These are phyloP conservation scores for Solanum dulcamara DNA, from an alignment of 257 asterid species.

Conservation along the genomic window DNA sequence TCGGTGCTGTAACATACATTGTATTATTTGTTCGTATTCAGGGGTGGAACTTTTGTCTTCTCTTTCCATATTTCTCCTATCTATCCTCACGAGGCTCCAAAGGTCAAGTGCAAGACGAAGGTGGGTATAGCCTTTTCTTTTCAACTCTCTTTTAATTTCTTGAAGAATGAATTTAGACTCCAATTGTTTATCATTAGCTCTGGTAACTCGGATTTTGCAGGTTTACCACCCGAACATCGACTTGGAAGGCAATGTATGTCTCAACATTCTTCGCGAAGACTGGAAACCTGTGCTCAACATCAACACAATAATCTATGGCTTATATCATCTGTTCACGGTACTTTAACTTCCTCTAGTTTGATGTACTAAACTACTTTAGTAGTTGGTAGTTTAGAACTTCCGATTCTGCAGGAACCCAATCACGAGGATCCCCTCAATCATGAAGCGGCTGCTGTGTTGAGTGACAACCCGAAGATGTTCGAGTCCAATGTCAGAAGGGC, in stretches of 20 bases:
- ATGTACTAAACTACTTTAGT: not conserved
- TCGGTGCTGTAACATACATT: not conserved
- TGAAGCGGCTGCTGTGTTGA: conserved; percentile 82
- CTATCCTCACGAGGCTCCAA: conserved; percentile 96
- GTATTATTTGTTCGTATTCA: conserved; percentile 9
- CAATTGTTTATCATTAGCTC: not conserved
- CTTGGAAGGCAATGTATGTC: conserved; percentile 93
- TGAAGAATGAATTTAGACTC: not conserved
- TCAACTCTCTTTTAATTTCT: not conserved
- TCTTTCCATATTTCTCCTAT: conserved; percentile 84
- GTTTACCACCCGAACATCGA: conserved; percentile 97
- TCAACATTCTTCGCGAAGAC: conserved; percentile 97
- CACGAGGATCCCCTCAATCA: conserved; percentile 93
- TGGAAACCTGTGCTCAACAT: conserved; percentile 98
- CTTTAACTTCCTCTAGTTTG: not conserved
- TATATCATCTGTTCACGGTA: conserved; percentile 93
- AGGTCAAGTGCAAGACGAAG: conserved; percentile 98
- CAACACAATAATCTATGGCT: conserved; percentile 74
- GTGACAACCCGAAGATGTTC: conserved; percentile 76
- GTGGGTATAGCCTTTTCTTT: conserved; percentile 17
- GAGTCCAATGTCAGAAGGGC: conserved; percentile 86
- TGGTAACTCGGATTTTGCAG: conserved; percentile 21
- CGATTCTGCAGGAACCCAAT: conserved; percentile 66
- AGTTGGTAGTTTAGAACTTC: not conserved
- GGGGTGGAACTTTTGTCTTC: conserved; percentile 77